Evolutionary conservation across 2,329 filamentous ascomycete species (phyloP).

Genomic region (Pseudogymnoascus verrucosus): DNA sequence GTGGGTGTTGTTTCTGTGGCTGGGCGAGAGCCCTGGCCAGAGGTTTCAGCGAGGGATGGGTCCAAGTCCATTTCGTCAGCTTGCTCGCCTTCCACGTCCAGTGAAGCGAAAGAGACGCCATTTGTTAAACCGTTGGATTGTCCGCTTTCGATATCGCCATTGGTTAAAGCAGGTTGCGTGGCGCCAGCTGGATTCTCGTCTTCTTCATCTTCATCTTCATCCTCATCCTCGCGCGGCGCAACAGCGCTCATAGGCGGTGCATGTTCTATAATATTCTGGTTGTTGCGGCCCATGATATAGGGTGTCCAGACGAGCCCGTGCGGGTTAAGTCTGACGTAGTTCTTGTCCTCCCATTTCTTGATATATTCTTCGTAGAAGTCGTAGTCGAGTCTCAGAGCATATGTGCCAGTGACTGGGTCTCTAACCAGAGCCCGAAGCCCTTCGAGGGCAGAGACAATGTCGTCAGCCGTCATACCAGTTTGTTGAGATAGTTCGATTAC

Average conservation of each 20-base stretch:
- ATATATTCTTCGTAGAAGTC: constrained; percentile 83
- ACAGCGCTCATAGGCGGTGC: constrained; percentile 77
- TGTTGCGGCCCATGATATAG: constrained; percentile 88
- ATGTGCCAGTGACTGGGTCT: constrained; percentile 79
- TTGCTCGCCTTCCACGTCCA: background rate
- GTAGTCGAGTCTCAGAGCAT: constrained; percentile 81
- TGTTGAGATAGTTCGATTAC: constrained; percentile 69
- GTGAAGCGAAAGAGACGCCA: background rate
- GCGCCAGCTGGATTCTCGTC: constrained; percentile 12
- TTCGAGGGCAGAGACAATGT: constrained; percentile 90
- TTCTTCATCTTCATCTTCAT: constrained; percentile 52
- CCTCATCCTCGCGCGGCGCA: constrained; percentile 72
- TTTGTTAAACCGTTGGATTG: background rate
- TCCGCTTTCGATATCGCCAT: constrained; percentile 8
- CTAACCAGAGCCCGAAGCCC: constrained; percentile 81
- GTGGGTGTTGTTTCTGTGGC: background rate
- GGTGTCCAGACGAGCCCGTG: constrained; percentile 87
- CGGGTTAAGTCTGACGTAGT: constrained; percentile 76
- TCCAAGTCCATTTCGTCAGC: background rate
- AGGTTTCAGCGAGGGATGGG: background rate
- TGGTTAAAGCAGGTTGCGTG: constrained; percentile 14
- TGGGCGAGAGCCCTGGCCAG: background rate
- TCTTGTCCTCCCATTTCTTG: constrained; percentile 79
- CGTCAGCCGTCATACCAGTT: constrained; percentile 92
- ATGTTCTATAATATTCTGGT: constrained; percentile 73